Conservation (phyloP, 805 yeast species). For the Metschnikowia kofuensis region DNA sequence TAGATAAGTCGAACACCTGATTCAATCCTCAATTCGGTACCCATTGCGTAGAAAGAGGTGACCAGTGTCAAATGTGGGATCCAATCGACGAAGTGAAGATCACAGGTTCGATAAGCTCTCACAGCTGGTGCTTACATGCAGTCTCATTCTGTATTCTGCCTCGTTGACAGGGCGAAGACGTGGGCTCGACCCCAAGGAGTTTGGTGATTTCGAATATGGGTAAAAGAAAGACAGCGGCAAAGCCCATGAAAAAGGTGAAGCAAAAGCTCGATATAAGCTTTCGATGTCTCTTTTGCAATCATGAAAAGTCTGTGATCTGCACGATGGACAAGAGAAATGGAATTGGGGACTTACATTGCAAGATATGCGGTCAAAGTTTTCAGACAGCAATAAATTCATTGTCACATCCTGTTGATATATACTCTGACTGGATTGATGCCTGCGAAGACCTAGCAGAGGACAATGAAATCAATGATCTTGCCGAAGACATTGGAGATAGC, state of each 20-base stretch:
- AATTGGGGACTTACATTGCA: constrained; percentile 82
- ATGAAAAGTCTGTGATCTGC: constrained; percentile 87
- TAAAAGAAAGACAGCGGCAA: constrained; percentile 73
- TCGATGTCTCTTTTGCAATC: constrained; percentile 92
- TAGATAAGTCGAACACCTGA: too few species aligned
- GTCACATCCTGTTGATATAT: constrained; percentile 90
- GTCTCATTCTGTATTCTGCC: too few species aligned
- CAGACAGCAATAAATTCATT: constrained; percentile 82
- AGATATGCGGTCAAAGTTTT: constrained; percentile 91
- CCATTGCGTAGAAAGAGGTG: too few species aligned
- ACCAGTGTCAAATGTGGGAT: too few species aligned
- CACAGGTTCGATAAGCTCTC: too few species aligned
- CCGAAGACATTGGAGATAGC: constrained; percentile 16
- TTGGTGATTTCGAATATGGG: constrained; percentile 44
- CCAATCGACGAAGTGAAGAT: too few species aligned
- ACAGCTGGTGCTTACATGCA: too few species aligned
- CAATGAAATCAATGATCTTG: constrained; percentile 23
- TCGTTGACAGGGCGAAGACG: too few species aligned
- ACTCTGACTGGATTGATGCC: constrained; percentile 98
- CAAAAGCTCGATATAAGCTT: constrained; percentile 78
- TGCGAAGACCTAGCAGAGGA: constrained; percentile 85
- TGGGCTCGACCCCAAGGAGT: background rate
- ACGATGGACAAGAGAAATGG: constrained; percentile 81
- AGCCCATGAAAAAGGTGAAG: constrained; percentile 74
- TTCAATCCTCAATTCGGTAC: too few species aligned